Percentiles rank a stretch among this genome's conserved stretches.
Evolutionary conservation across 306 rosid species (phyloP).

Genomic region (Psophocarpus tetragonolobus): DNA sequence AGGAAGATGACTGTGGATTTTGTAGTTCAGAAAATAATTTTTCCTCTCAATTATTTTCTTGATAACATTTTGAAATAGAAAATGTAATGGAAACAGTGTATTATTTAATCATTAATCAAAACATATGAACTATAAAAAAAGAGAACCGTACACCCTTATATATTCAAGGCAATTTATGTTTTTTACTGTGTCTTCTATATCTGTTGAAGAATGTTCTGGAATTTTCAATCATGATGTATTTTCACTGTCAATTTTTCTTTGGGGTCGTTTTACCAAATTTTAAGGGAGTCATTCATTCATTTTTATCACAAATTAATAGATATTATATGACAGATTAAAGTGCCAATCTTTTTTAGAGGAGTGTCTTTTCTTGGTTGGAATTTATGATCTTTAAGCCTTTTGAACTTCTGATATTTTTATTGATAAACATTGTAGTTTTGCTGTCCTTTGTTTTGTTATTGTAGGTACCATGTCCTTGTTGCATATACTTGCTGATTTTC

Average conservation of each 20-base stretch:
- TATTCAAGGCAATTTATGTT: background rate
- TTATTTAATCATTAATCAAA: background rate
- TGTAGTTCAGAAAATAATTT: background rate
- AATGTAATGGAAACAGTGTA: background rate
- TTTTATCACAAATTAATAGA: background rate
- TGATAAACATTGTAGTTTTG: background rate
- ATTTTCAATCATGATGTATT: background rate
- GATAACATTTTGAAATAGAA: background rate
- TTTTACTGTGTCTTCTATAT: background rate
- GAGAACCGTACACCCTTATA: background rate
- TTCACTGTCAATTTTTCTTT: background rate
- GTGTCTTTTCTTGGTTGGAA: too few relatives aligned
- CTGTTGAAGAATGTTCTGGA: background rate
- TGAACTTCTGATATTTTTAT: background rate
- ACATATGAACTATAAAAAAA: background rate
- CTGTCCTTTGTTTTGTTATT: conserved; percentile 19
- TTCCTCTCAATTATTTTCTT: background rate
- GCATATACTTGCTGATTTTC: conserved; percentile 24
- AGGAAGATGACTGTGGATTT: conserved; percentile 47
- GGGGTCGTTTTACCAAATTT: background rate
- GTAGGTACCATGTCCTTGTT: conserved; percentile 11
- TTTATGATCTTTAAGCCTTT: too few relatives aligned
- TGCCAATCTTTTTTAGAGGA: background rate
- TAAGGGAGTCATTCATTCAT: background rate
- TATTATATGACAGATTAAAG: background rate